phyloP scores from a whole-genome alignment of 2,329 filamentous ascomycete species.

The Aureobasidium sp. region DNA sequence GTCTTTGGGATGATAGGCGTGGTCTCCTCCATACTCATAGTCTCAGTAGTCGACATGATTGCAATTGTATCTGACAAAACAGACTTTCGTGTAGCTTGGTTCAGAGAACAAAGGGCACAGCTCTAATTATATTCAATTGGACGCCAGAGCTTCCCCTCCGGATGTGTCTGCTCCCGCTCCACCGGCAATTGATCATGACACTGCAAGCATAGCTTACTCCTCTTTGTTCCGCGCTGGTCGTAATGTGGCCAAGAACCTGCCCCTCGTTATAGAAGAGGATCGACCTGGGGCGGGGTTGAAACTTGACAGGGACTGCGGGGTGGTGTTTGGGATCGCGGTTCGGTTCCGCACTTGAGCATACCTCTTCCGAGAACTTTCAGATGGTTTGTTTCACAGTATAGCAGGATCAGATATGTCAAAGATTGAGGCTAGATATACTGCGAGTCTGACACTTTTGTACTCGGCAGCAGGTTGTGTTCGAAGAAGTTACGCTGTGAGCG shows the following conservation, averaged over 20 bases:
- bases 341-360: neutral
- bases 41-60: constrained; percentile 1
- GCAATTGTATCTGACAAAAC: neutral
- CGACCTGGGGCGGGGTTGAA: neutral
- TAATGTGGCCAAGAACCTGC: neutral
- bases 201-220: neutral
- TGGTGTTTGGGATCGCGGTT: neutral
- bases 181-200: neutral
- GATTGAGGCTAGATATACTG: too few species aligned
- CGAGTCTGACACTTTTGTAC: too few species aligned
- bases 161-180: neutral
- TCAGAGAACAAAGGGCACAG: neutral
- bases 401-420: too few species aligned
- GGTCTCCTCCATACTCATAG: neutral
- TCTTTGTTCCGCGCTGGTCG: neutral
- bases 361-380: neutral
- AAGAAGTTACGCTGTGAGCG: too few species aligned
- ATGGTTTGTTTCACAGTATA: neutral
- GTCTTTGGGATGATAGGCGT: constrained; percentile 32
- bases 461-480: too few species aligned
- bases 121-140: neutral
- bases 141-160: neutral
- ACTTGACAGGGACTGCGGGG: neutral
- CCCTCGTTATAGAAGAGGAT: neutral
- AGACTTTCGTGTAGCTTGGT: too few species aligned